These are phyloP conservation scores for Thalassiosira profunda DNA, from an alignment of 108 stramenopile species.

Conservation along the genomic window DNA sequence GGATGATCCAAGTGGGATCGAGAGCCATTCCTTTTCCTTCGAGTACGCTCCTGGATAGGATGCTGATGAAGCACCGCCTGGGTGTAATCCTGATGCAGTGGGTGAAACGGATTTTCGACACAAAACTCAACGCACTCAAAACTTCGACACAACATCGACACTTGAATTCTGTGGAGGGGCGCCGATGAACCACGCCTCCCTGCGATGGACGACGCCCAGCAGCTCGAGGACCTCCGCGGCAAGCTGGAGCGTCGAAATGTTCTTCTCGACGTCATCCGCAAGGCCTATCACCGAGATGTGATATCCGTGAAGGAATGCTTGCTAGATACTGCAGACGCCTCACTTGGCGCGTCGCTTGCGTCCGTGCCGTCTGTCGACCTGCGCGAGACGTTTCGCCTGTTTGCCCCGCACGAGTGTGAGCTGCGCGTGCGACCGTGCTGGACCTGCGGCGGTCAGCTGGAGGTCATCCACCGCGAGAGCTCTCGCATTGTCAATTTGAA, in stretches of 20 bases:
- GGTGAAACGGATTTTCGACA: too few species aligned
- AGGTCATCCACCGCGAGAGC: slow-evolving; percentile 52
- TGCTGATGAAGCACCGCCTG: too few species aligned
- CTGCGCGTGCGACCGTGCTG: slow-evolving; percentile 36
- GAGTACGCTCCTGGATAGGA: too few species aligned
- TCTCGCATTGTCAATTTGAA: slow-evolving; percentile 43
- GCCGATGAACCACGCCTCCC: too few species aligned
- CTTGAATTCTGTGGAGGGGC: too few species aligned
- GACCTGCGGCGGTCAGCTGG: slow-evolving; percentile 46
- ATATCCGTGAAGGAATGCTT: slow-evolving; percentile 43
- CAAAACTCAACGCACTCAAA: too few species aligned
- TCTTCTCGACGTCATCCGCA: slow-evolving; percentile 49
- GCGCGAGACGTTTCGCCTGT: slow-evolving; percentile 40
- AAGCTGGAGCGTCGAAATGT: slow-evolving; percentile 40
- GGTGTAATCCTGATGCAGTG: too few species aligned
- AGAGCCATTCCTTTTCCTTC: too few species aligned
- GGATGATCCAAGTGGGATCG: slow-evolving; percentile 15
- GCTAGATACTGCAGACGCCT: slow-evolving; percentile 9
- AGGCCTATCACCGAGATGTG: slow-evolving; percentile 56
- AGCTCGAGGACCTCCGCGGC: slow-evolving; percentile 39
- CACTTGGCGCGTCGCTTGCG: slow-evolving; percentile 8
- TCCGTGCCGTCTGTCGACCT: slow-evolving; percentile 54
- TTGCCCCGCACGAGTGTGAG: slow-evolving; percentile 56
- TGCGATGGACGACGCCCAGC: too few species aligned
- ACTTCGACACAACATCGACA: too few species aligned